Conservation (phyloP, 2,329 filamentous ascomycete genomes). For the Ustulina deusta region DNA sequence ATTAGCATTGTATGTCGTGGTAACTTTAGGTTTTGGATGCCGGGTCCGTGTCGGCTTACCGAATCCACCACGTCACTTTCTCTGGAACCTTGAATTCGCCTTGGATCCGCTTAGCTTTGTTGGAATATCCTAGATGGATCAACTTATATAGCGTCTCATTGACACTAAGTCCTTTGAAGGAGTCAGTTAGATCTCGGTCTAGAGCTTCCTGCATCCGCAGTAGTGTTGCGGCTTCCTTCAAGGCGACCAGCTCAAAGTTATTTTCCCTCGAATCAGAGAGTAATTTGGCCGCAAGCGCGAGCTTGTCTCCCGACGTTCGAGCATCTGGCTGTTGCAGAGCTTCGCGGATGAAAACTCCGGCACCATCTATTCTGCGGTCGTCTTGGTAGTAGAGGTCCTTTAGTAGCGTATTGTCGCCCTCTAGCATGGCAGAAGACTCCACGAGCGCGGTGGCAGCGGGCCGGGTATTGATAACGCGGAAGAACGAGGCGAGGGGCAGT, state of each 20-base stretch:
- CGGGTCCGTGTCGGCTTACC: conserved; percentile 56
- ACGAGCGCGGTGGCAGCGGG: conserved; percentile 90
- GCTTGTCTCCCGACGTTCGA: conserved; percentile 81
- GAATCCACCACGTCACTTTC: conserved; percentile 88
- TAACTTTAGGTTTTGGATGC: background rate
- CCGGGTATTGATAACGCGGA: conserved; percentile 87
- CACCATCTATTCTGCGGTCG: conserved; percentile 87
- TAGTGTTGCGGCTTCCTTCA: conserved; percentile 84
- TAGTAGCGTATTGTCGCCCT: conserved; percentile 80
- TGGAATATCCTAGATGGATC: conserved; percentile 82
- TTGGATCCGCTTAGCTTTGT: conserved; percentile 87
- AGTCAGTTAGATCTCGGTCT: conserved; percentile 82
- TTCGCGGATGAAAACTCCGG: conserved; percentile 87
- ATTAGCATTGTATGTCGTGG: conserved; percentile 16
- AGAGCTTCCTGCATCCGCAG: conserved; percentile 88
- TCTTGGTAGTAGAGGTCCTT: conserved; percentile 99
- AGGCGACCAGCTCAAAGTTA: conserved; percentile 75
- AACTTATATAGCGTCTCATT: conserved; percentile 95
- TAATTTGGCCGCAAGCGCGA: conserved; percentile 86
- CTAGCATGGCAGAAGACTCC: conserved; percentile 79
- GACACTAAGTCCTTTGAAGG: conserved; percentile 84
- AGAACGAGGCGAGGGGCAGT: conserved; percentile 89
- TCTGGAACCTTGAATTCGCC: conserved; percentile 94
- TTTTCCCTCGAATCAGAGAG: conserved; percentile 86
- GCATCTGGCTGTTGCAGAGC: conserved; percentile 79